phyloP scores from a whole-genome alignment of 371 early-diverging fungal species.

The Mucor lusitanicus region DNA sequence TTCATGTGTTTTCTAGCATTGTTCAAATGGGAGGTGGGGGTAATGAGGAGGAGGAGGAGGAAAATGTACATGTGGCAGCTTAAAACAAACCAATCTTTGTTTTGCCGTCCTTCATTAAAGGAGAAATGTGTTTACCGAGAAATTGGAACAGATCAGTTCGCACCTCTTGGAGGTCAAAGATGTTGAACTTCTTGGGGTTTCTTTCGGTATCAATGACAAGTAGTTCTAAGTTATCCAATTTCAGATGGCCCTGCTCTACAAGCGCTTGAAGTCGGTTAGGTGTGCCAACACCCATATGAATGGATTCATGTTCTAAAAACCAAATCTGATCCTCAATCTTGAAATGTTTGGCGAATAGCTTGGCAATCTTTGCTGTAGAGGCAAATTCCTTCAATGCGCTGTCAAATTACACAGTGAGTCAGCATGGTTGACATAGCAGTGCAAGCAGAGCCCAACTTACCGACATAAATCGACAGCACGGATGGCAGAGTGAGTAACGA shows the following conservation, averaged over 20 bases:
- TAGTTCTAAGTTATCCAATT: conserved; percentile 65
- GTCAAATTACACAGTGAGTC: neutral
- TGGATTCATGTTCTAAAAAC: conserved; percentile 55
- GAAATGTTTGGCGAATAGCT: conserved; percentile 86
- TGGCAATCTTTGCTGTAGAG: conserved; percentile 63
- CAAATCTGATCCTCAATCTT: conserved; percentile 76
- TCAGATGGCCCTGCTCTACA: conserved; percentile 62
- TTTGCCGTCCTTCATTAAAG: conserved; percentile 37
- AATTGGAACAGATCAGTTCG: conserved; percentile 66
- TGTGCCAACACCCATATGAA: conserved; percentile 82
- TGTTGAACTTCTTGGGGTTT: conserved; percentile 77
- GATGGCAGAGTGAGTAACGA: conserved; percentile 77
- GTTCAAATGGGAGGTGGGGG: neutral
- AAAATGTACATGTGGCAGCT: neutral
- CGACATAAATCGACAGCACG: conserved; percentile 73
- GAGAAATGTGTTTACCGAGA: conserved; percentile 33
- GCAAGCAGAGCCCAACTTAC: conserved; percentile 12
- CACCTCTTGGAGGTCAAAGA: conserved; percentile 77
- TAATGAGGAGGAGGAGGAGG: neutral
- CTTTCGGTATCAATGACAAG: conserved; percentile 73
- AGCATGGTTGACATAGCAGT: neutral
- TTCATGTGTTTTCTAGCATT: neutral
- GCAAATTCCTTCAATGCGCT: conserved; percentile 42
- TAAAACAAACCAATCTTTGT: conserved; percentile 47
- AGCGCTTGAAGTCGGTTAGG: conserved; percentile 79